Percentiles rank a stretch among this genome's conserved stretches.
Conservation (phyloP, 805 yeast species). For the Saturnispora kantuleensis region DNA sequence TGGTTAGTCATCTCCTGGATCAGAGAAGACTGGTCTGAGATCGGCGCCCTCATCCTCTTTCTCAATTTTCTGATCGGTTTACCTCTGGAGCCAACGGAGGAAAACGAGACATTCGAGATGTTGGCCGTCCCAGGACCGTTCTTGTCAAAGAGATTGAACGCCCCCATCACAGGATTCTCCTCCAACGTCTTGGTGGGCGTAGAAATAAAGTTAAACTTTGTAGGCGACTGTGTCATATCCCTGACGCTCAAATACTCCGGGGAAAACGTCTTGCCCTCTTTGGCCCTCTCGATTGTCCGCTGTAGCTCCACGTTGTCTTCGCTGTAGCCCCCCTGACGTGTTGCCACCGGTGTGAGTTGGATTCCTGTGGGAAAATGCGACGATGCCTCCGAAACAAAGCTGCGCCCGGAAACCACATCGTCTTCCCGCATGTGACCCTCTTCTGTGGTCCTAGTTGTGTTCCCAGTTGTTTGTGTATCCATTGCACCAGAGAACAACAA, state of each 20-base stretch:
- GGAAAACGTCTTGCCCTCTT: constrained; percentile 19
- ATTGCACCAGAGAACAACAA: no score
- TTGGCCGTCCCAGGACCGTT: background rate
- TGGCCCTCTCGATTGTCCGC: constrained; percentile 20
- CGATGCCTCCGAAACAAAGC: constrained; percentile 5
- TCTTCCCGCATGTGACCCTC: background rate
- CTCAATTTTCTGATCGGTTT: constrained; percentile 12
- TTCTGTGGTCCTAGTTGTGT: no score
- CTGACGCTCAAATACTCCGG: constrained; percentile 14
- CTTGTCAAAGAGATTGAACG: constrained; percentile 23
- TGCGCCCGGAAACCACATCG: background rate
- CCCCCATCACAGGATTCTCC: constrained; percentile 22
- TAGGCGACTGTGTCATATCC: no score
- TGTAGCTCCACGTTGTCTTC: constrained; percentile 10
- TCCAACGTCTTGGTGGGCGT: constrained; percentile 18
- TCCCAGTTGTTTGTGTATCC: no score
- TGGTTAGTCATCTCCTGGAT: constrained; percentile 1
- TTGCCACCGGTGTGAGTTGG: constrained; percentile 2
- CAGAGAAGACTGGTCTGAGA: background rate
- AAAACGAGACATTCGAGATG: constrained; percentile 4
- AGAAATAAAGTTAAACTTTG: constrained; percentile 5
- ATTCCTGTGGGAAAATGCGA: constrained; percentile 6
- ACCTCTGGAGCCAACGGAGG: constrained; percentile 6
- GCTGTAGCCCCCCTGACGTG: background rate
- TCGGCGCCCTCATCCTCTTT: constrained; percentile 12